These are phyloP conservation scores for Metschnikowia koreensis DNA, from an alignment of 805 yeast genomes.

Conservation along the genomic window DNA sequence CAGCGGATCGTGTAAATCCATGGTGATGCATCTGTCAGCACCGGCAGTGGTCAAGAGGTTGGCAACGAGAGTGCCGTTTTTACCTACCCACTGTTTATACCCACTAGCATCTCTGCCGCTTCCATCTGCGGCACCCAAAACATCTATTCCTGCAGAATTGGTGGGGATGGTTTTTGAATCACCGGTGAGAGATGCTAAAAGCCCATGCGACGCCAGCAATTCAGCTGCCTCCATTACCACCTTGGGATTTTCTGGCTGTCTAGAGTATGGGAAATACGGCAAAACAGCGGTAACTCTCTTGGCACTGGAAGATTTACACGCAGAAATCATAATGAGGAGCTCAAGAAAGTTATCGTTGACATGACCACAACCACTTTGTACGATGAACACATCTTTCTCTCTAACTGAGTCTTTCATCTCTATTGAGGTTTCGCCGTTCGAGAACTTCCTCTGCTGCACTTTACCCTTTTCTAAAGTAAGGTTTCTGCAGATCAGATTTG, in stretches of 20 bases:
- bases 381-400: slow-evolving; percentile 91
- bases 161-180: slow-evolving; percentile 29
- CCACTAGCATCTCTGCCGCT: slow-evolving; percentile 55
- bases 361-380: slow-evolving; percentile 84
- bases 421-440: slow-evolving; percentile 93
- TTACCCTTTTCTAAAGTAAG: slow-evolving; percentile 72
- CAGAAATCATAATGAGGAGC: slow-evolving; percentile 78
- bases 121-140: slow-evolving; percentile 33
- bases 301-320: slow-evolving; percentile 90
- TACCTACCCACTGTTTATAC: slow-evolving; percentile 93
- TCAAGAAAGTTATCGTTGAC: slow-evolving; percentile 88
- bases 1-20: slow-evolving; percentile 98
- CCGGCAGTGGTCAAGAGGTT: slow-evolving; percentile 87
- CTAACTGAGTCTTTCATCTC: slow-evolving; percentile 85
- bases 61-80: slow-evolving; percentile 89
- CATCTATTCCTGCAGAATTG: slow-evolving; percentile 32
- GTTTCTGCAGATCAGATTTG: slow-evolving; percentile 70
- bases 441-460: slow-evolving; percentile 59
- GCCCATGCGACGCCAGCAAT: slow-evolving; percentile 11
- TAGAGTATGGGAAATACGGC: slow-evolving; percentile 91
- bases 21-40: slow-evolving; percentile 93
- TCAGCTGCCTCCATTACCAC: slow-evolving; percentile 19
- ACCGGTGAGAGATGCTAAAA: slow-evolving; percentile 9
- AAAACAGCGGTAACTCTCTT: slow-evolving; percentile 84
- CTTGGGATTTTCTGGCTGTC: slow-evolving; percentile 89